phyloP scores from a whole-genome alignment of 345 rosid genomes.

The Syzygium jambos region DNA sequence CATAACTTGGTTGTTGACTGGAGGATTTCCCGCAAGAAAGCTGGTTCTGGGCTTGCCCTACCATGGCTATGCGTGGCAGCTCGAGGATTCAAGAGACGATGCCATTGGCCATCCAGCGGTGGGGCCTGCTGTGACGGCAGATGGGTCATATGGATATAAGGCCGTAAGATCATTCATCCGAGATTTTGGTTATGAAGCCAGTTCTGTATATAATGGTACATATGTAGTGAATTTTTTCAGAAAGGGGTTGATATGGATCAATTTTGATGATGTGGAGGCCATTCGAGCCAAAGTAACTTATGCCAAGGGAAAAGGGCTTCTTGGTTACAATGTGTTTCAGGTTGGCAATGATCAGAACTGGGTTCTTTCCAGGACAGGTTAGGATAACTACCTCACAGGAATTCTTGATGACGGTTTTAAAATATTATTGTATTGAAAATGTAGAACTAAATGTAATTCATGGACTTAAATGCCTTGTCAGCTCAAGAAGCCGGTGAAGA shows the following conservation, averaged over 20 bases:
- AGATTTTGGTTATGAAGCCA: conserved; percentile 12
- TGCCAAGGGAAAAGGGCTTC: conserved; percentile 22
- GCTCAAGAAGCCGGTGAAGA: conserved; percentile 12
- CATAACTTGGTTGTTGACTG: too few species aligned
- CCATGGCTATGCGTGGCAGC: too few species aligned
- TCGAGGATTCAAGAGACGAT: too few species aligned
- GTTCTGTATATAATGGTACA: conserved; percentile 16
- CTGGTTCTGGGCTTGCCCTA: too few species aligned
- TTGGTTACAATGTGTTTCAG: conserved; percentile 26
- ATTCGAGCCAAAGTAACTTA: conserved; percentile 25
- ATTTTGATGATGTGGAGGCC: conserved; percentile 29
- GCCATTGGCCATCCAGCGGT: too few species aligned
- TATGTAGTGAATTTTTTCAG: conserved; percentile 18
- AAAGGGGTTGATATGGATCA: conserved; percentile 21
- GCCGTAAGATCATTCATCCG: background rate
- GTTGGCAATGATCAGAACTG: conserved; percentile 24
- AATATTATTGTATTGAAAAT: background rate
- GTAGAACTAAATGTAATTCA: background rate
- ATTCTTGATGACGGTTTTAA: background rate
- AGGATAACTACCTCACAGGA: background rate
- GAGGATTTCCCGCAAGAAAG: too few species aligned
- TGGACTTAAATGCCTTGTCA: background rate
- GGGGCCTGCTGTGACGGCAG: too few species aligned
- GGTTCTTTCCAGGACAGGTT: conserved; percentile 31
- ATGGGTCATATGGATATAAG: too few species aligned